These are phyloP conservation scores for Euphorbia peplus DNA, from an alignment of 345 rosid species.

Conservation along the genomic window DNA sequence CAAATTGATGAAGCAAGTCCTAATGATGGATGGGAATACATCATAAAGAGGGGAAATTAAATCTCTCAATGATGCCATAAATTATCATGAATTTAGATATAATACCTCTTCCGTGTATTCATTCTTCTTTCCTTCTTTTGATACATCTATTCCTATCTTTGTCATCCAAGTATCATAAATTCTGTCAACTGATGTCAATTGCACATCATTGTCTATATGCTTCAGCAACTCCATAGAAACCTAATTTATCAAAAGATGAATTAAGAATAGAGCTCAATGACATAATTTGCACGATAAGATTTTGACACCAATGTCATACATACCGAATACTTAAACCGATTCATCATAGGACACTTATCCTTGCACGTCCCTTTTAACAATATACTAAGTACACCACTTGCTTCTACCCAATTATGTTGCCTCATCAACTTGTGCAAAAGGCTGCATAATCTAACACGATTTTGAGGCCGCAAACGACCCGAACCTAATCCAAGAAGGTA, in stretches of 20 bases:
- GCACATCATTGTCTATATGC: conserved; percentile 33
- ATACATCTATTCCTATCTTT: conserved; percentile 42
- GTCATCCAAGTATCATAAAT: conserved; percentile 69
- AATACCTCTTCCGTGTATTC: conserved; percentile 42
- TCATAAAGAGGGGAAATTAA: neutral
- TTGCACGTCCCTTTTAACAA: conserved; percentile 51
- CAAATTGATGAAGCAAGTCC: neutral
- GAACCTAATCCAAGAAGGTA: conserved; percentile 37
- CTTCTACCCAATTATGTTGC: conserved; percentile 57
- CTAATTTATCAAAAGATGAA: conserved; percentile 25
- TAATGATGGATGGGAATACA: neutral
- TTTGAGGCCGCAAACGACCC: conserved; percentile 33
- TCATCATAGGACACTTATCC: conserved; percentile 36
- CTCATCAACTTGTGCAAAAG: conserved; percentile 50
- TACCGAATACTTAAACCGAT: conserved; percentile 72
- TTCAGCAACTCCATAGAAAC: conserved; percentile 56
- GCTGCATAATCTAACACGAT: conserved; percentile 34
- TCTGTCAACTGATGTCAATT: conserved; percentile 33
- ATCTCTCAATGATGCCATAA: neutral
- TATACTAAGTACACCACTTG: conserved; percentile 59
- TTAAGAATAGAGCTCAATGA: neutral
- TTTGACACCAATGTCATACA: conserved; percentile 18
- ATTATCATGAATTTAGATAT: neutral
- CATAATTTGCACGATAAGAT: neutral
- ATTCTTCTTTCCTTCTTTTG: conserved; percentile 16